phyloP scores from a whole-genome alignment of 257 asterid genomes.

The Gentiana macrophylla region DNA sequence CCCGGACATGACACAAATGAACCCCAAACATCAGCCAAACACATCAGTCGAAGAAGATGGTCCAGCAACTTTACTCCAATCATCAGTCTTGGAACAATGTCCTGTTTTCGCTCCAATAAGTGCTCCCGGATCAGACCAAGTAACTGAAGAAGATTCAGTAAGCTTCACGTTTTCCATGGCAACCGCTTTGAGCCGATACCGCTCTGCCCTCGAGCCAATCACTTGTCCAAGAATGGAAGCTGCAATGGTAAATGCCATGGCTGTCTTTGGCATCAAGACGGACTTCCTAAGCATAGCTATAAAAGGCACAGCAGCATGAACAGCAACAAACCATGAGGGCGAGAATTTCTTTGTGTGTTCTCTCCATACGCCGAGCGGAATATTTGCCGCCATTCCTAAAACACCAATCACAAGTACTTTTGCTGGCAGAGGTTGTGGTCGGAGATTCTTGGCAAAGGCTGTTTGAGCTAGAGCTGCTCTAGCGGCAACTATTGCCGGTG shows the following conservation, averaged over 20 bases:
- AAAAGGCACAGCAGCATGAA: slow-evolving; percentile 94
- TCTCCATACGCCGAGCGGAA: slow-evolving; percentile 93
- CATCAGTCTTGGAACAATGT: slow-evolving; percentile 21
- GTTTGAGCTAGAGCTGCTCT: slow-evolving; percentile 71
- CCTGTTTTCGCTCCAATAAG: slow-evolving; percentile 20
- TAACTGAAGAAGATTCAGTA: slow-evolving; percentile 15
- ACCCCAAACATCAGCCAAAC: slow-evolving; percentile 13
- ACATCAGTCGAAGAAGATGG: slow-evolving; percentile 15
- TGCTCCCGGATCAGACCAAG: slow-evolving; percentile 11
- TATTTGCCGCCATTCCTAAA: slow-evolving; percentile 75
- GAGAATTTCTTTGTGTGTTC: slow-evolving; percentile 87
- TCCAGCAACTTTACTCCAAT: slow-evolving; percentile 24
- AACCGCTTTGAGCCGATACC: slow-evolving; percentile 51
- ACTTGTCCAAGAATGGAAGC: slow-evolving; percentile 89
- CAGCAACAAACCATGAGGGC: slow-evolving; percentile 81
- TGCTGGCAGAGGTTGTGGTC: slow-evolving; percentile 84
- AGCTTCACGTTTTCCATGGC: slow-evolving; percentile 22
- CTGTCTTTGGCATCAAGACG: slow-evolving; percentile 76
- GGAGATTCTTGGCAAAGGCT: slow-evolving; percentile 69
- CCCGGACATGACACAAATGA: slow-evolving; percentile 1
- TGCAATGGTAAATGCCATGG: slow-evolving; percentile 91
- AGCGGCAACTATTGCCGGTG: slow-evolving; percentile 75
- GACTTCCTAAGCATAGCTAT: slow-evolving; percentile 86
- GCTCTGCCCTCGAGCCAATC: slow-evolving; percentile 87
- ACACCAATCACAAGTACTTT: slow-evolving; percentile 65